phyloP scores from a whole-genome alignment of 2,329 filamentous ascomycete species.

The Cryphonectria japonica region DNA sequence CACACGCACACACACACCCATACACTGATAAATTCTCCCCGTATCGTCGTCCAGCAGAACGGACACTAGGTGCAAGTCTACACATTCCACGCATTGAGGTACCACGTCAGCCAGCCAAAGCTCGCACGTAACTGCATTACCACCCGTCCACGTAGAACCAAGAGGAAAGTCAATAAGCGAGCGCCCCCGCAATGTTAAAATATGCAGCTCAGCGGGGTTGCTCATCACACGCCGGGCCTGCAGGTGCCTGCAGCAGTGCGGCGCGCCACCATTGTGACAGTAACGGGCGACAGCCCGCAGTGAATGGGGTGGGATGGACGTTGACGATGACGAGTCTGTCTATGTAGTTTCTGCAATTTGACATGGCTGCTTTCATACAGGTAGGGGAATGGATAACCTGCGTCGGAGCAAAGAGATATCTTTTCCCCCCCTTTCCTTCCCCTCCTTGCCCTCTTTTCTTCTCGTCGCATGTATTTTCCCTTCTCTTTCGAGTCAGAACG shows the following conservation, averaged over 20 bases:
- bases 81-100: too few species aligned
- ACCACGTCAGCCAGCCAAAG: too few species aligned
- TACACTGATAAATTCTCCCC: background rate
- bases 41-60: background rate
- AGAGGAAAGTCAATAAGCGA: too few species aligned
- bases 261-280: background rate
- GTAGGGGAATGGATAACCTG: too few species aligned
- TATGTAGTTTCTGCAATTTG: too few species aligned
- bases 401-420: too few species aligned
- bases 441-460: background rate
- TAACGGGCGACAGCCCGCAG: background rate
- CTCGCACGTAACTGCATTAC: too few species aligned
- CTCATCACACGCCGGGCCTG: background rate
- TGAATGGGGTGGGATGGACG: background rate
- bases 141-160: too few species aligned
- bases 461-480: too few species aligned
- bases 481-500: background rate
- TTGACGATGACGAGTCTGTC: background rate
- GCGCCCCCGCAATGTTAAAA: background rate
- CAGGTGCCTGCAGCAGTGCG: background rate
- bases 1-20: background rate
- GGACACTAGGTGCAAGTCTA: background rate
- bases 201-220: background rate
- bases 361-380: too few species aligned
- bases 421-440: background rate